Evolutionary conservation across 768 basidiomycete species (phyloP), one percentile per base, ranked within the genome.

Genomic region (Leucocoprinus birnbaumii): DNA sequence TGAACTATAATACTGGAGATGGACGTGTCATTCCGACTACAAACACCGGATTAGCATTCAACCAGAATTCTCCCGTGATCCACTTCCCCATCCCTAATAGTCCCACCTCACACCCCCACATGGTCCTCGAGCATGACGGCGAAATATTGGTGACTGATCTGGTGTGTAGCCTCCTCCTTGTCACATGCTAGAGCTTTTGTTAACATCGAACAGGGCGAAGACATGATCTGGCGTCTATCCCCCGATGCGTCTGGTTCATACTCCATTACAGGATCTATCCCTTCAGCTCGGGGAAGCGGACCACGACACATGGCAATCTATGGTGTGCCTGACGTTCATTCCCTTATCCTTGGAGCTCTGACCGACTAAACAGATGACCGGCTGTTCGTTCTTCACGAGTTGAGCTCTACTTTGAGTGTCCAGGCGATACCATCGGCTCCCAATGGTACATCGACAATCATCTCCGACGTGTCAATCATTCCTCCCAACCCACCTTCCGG

Each of bases 71-170:
- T 8, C 65, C 73, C 2, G 59, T 75, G 14, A 78, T 85, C 64
- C 75, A 75, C 10, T 88, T 89, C 73, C 80, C 85, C 11, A 68
- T 67, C 0, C 68, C 68, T 0, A 56, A 66, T 2, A 68, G 76
- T 16, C 68, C 61, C 11, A 70, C 71, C 6, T 84, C 85, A 1
- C 79, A 86, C 64, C 86, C 87, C 11, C 87, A 89, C 63, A 84
- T 85, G 84, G 74, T 78, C 0, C 65, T 84, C 22, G 76, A 85
- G 66, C 72, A 82, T 61, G 71, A 71, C 3, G 63, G 62, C 8
- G 86, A 89, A 59, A 62, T 89, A 9, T 75, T 88, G 57, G 71
- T 89, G 6, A 79, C 86, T 0, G 87, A 87, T 68, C 71, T 87
- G 64, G 86, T 86, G 51, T 65, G 2, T 26, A 31, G 31, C 31